Evolutionary conservation across 345 rosid genomes (phyloP), one percentile per base, ranked within the genome.

Genomic region (Odontarrhena argentea): DNA sequence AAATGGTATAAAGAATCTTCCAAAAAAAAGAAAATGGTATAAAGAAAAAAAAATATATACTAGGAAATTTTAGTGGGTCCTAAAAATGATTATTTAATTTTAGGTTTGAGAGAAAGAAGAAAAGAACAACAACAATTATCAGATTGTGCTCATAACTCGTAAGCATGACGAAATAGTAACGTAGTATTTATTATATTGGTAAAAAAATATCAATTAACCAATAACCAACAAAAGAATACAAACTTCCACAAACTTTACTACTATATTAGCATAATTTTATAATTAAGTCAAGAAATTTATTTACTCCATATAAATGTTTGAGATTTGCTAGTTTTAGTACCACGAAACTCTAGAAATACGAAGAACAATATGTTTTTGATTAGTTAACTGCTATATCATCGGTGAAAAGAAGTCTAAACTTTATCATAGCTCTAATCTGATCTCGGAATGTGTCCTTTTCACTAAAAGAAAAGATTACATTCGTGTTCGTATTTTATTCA

Each of bases 91-190:
- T 65, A 58, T 44, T 36, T 15, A 36, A 50, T 65, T 50, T 10
- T 32, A 58, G 41, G 37, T 40, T 14, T 13, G 7, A 24, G 18
- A 28, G 5, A 28, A 6, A 32, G 10, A n/a, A 1, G 15, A 34
- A 13, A 9, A 3, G 7, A 3, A 15, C 2, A 49, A 55, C 2
- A 14, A 48, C 7, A 24, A 14, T 11, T 32, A 42, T 25, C 15
- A 32, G 55, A 42, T 42, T 51, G 8, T 13, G 8, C 18, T 43
- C 10, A 44, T 36, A 26, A 38, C 25, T 44, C 92, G 96, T 93
- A 71, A 85, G 87, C 83, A 49, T 83, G 98, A 88, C 91, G 81
- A 55, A 77, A 63, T 55, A 73, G 28, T 30, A 48, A 74, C 97
- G 91, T 79, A 81, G 55, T 79, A 76, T 66, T 80, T 49, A 45